Conservation (phyloP, 345 rosid species). For the Linum trigynum region DNA sequence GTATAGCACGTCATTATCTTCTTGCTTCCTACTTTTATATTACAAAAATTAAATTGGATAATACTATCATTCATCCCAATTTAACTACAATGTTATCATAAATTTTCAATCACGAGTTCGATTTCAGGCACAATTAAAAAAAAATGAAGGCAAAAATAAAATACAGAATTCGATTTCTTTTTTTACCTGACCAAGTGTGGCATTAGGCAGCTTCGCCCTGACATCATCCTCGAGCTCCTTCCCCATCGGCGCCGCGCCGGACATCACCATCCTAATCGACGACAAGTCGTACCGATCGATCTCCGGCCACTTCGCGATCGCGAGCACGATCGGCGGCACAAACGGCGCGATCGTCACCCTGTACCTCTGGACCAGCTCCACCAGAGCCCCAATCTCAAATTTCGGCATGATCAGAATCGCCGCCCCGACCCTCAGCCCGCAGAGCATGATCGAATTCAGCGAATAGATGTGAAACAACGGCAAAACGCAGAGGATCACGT, state of each 20-base stretch:
- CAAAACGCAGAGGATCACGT: slow-evolving; percentile 60
- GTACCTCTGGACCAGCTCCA: slow-evolving; percentile 53
- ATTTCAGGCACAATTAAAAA: background rate
- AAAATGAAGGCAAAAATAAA: background rate
- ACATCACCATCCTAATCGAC: slow-evolving; percentile 54
- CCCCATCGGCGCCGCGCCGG: slow-evolving; percentile 88
- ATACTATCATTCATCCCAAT: too few relatives aligned
- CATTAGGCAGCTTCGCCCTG: slow-evolving; percentile 59
- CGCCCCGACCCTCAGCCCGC: slow-evolving; percentile 74
- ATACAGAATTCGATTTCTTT: background rate
- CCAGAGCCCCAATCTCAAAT: slow-evolving; percentile 45
- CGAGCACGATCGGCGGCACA: slow-evolving; percentile 73
- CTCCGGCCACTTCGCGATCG: slow-evolving; percentile 50
- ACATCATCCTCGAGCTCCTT: slow-evolving; percentile 82
- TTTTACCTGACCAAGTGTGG: slow-evolving; percentile 80
- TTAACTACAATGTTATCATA: background rate
- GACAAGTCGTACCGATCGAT: slow-evolving; percentile 58
- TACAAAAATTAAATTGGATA: too few relatives aligned
- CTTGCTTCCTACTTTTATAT: too few relatives aligned
- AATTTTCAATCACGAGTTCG: background rate
- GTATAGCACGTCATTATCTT: too few relatives aligned
- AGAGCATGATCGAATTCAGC: slow-evolving; percentile 57
- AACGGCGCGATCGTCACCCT: slow-evolving; percentile 67
- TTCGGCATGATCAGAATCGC: slow-evolving; percentile 76
- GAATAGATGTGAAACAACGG: slow-evolving; percentile 84